A percentile compares a stretch with the other conserved stretches of the same genome.
These are phyloP conservation scores for Melastoma candidum DNA, from an alignment of 441 rosid species.

Conservation along the genomic window DNA sequence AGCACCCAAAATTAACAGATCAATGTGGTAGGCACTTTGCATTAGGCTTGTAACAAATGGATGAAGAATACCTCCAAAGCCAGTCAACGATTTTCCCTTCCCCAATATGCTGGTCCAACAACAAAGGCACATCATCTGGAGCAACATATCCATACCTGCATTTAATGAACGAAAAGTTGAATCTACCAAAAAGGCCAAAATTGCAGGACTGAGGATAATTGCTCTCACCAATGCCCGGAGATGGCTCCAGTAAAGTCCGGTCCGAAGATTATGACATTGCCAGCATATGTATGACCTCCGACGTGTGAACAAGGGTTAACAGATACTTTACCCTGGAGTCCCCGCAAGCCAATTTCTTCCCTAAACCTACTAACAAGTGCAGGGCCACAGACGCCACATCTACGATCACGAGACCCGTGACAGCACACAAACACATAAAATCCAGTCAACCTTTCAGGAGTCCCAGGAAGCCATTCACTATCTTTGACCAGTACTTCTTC, in stretches of 20 bases:
- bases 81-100: slow-evolving; percentile 78
- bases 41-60: background rate
- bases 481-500: slow-evolving; percentile 97
- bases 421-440: slow-evolving; percentile 83
- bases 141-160: slow-evolving; percentile 87
- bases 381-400: slow-evolving; percentile 96
- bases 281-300: slow-evolving; percentile 94
- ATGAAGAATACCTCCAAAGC: slow-evolving; percentile 65
- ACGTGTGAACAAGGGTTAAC: slow-evolving; percentile 95
- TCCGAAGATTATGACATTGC: slow-evolving; percentile 86
- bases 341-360: slow-evolving; percentile 68
- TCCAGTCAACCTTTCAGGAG: slow-evolving; percentile 76
- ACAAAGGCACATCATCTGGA: slow-evolving; percentile 69
- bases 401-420: slow-evolving; percentile 85
- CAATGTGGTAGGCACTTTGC: too few species aligned
- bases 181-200: background rate
- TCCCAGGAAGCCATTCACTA: slow-evolving; percentile 90
- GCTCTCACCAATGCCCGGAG: slow-evolving; percentile 74
- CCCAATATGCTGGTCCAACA: slow-evolving; percentile 74
- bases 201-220: background rate
- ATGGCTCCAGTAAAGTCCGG: slow-evolving; percentile 42
- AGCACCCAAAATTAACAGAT: too few species aligned
- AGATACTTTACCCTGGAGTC: slow-evolving; percentile 78
- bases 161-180: slow-evolving; percentile 6
- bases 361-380: slow-evolving; percentile 63